These are phyloP conservation scores for Plasmopara halstedii DNA, from an alignment of 352 stramenopile genomes.

Conservation along the genomic window DNA sequence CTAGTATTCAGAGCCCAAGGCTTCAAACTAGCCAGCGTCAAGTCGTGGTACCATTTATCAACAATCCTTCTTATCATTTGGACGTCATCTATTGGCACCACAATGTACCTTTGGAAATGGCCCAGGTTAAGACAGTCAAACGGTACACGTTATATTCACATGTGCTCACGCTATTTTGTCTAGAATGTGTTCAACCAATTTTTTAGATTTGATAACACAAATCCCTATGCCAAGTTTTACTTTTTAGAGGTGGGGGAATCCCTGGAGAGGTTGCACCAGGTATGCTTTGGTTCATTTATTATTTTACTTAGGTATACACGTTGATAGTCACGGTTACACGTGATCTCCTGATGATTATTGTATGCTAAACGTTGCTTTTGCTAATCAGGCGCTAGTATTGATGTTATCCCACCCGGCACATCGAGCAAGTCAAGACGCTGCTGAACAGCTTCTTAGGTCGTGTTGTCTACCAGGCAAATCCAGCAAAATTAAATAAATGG, in stretches of 20 bases:
- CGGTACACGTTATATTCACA: background rate
- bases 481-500: conserved; percentile 34
- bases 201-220: conserved; percentile 36
- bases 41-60: conserved; percentile 20
- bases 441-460: conserved; percentile 32
- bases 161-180: background rate
- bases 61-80: conserved; percentile 24
- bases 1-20: conserved; percentile 9
- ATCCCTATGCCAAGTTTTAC: conserved; percentile 39
- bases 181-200: conserved; percentile 38
- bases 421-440: conserved; percentile 36
- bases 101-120: conserved; percentile 19
- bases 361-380: conserved; percentile 14
- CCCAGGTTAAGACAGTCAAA: conserved; percentile 24
- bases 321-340: conserved; percentile 6
- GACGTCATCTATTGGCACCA: conserved; percentile 49
- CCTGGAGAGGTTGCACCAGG: conserved; percentile 49
- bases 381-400: conserved; percentile 36
- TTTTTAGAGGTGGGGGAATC: conserved; percentile 42
- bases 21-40: conserved; percentile 9
- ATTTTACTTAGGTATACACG: conserved; percentile 17
- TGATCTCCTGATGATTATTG: background rate
- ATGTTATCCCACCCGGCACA: conserved; percentile 43
- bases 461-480: conserved; percentile 26
- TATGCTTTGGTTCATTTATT: conserved; percentile 21